Evolutionary conservation across 495 filamentous ascomycete genomes (phyloP), one percentile per base, ranked within the genome.

Genomic region (Annulohypoxylon nitens): DNA sequence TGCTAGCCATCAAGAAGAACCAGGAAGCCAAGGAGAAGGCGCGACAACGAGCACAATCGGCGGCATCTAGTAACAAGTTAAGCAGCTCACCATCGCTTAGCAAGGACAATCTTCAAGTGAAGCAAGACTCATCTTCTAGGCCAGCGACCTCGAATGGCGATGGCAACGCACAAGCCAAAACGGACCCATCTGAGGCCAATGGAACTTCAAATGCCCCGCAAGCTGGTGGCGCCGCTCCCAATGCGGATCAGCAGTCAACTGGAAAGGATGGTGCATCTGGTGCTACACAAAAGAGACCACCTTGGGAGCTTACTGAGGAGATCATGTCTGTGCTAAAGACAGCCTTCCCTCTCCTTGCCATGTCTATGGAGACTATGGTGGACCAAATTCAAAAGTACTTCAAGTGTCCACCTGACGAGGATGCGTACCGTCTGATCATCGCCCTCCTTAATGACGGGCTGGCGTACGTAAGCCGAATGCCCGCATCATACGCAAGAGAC

Each of bases 311-410:
- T 74, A 93, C 93, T 0, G 97, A 99, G 64, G 95, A 98, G 79
- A 94, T 98, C 64, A 93, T 96, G 88, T 91, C 92, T 37, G 90
- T 91, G 33, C 88, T 99, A 53, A 98, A 98, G 84, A 97, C 95
- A 12, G 94, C 94, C 0, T 98, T 98, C 83, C 97, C 97, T 18
- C 85, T 99, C 43, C 90, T 99, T 68, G 95, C 96, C 3, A 83
- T 98, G 37, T 98, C 96, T 2, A 98, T 99, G 95, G 97, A 99
- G 83, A 97, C 95, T 0, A 98, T 99, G 95, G 94, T 97, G 34
- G 97, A 99, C 77, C 94, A 97, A 81, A 97, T 98, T 71, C 90
- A 93, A 80, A 98, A 97, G 86, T 91, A 98, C 81, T 98, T 98
- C 88, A 98, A 98, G 79, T 98, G 95, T 76, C 95, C 95, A 30